A percentile compares a stretch with the other conserved stretches of the same genome.
These are phyloP conservation scores for Tylopilus sp. DNA, from an alignment of 1,284 basidiomycete genomes.

Conservation along the genomic window DNA sequence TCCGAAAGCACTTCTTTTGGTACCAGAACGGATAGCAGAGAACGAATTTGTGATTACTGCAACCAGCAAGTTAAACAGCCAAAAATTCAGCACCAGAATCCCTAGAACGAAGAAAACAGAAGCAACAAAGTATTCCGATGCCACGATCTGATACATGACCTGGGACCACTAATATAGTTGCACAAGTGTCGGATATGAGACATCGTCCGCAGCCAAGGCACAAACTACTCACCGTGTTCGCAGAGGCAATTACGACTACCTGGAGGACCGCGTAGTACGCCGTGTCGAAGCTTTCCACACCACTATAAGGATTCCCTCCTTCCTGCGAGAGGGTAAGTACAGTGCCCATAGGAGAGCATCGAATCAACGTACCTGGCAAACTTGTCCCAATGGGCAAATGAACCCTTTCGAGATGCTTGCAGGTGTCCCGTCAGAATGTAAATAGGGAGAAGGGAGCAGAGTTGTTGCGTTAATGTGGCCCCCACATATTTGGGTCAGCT, in stretches of 20 bases:
- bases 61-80: slow-evolving; percentile 93
- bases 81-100: slow-evolving; percentile 85
- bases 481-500: slow-evolving; percentile 67
- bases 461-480: slow-evolving; percentile 66
- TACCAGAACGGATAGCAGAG: slow-evolving; percentile 83
- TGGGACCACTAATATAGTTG: slow-evolving; percentile 54
- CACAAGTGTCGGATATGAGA: neutral
- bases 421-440: slow-evolving; percentile 39
- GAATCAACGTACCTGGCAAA: slow-evolving; percentile 57
- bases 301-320: slow-evolving; percentile 63
- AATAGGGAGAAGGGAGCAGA: slow-evolving; percentile 45
- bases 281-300: slow-evolving; percentile 86
- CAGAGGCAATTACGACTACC: slow-evolving; percentile 82
- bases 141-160: slow-evolving; percentile 90
- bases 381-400: slow-evolving; percentile 79
- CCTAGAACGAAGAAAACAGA: slow-evolving; percentile 87
- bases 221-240: slow-evolving; percentile 56
- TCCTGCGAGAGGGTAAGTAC: slow-evolving; percentile 40
- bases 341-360: neutral
- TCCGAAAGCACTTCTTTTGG: slow-evolving; percentile 91
- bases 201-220: neutral
- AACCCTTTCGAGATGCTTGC: slow-evolving; percentile 57
- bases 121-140: slow-evolving; percentile 87
- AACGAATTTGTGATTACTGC: slow-evolving; percentile 97
- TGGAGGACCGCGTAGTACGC: slow-evolving; percentile 83